Evolutionary conservation across 768 basidiomycete species (phyloP), one percentile per base, ranked within the genome.

Genomic region (Boletellus sp.): DNA sequence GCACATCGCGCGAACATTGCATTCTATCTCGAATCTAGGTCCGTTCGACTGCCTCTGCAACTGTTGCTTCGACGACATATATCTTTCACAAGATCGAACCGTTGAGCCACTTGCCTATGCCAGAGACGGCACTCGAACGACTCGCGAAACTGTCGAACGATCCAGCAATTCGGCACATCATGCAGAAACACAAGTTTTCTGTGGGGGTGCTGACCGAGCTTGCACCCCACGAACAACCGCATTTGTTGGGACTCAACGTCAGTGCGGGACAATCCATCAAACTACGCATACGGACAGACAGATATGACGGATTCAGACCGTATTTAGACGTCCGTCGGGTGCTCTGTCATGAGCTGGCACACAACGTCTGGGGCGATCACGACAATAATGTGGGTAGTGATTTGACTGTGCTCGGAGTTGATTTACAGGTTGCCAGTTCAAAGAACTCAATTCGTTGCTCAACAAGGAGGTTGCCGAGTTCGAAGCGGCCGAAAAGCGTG

Each of bases 191-290:
- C 65, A 64, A 79, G 51, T 83, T 87, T 55, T 73, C 80, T 1
- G 85, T 90, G 6, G 82, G 83, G 0, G 52, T 84, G 3, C 71
- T 90, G 38, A 89, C 87, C 2, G 87, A 90, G 66, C 78, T 90
- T 16, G 87, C 86, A 15, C 87, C 87, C 0, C 86, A 87, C 50
- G 87, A 89, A 60, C 76, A 84, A 50, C 86, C 87, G 6, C 70
- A 79, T 24, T 65, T 90, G 10, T 73, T 87, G 3, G 88, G 89
- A 0, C 72, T 87, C 34, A 90, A 90, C 58, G 76, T 76, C 42
- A 80, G 80, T 42, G 72, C 66, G 0, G 87, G 87, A 0, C 70
- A 80, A 56, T 67, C 74, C 19, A 87, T 90, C 56, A 84, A 83
- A 60, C 68, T 90, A 3, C 78, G 87, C 16, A 60, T 90, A 42